These are phyloP conservation scores for Solanum paucissectum DNA, from an alignment of 257 asterid species.

Conservation along the genomic window DNA sequence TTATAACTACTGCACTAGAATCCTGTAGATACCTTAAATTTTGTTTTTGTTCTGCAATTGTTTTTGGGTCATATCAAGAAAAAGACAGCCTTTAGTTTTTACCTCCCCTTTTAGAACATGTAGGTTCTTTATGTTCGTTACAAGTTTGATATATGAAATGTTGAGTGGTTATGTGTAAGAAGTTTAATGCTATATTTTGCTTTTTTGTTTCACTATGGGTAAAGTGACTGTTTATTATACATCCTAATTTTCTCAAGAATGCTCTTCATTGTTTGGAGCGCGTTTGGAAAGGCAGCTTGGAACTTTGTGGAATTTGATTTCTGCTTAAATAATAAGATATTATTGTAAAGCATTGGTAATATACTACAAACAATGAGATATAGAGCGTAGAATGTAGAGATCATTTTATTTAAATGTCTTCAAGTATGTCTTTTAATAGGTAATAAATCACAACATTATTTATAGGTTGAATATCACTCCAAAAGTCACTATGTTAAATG, in stretches of 20 bases:
- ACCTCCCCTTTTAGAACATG: not conserved
- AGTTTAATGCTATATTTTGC: not conserved
- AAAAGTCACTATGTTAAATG: not conserved
- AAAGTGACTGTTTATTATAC: not conserved
- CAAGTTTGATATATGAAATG: not conserved
- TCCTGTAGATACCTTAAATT: conserved; percentile 4
- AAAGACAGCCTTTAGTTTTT: not conserved
- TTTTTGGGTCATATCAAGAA: not conserved
- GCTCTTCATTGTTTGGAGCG: not conserved
- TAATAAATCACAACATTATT: too few species aligned
- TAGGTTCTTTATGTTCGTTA: not conserved
- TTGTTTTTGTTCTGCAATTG: not conserved
- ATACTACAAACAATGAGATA: not conserved
- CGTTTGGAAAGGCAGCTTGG: not conserved
- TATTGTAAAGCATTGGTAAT: not conserved
- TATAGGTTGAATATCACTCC: not conserved
- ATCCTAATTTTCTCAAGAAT: not conserved
- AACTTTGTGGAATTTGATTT: not conserved
- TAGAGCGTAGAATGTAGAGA: not conserved
- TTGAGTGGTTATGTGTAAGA: not conserved
- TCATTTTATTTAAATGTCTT: not conserved
- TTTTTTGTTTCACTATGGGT: not conserved
- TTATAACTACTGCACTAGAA: not conserved
- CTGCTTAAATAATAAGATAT: not conserved
- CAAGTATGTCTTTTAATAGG: not conserved